These are phyloP conservation scores for Nymphaea colorata DNA, from an alignment of 164 flowering plant species.

Conservation along the genomic window DNA sequence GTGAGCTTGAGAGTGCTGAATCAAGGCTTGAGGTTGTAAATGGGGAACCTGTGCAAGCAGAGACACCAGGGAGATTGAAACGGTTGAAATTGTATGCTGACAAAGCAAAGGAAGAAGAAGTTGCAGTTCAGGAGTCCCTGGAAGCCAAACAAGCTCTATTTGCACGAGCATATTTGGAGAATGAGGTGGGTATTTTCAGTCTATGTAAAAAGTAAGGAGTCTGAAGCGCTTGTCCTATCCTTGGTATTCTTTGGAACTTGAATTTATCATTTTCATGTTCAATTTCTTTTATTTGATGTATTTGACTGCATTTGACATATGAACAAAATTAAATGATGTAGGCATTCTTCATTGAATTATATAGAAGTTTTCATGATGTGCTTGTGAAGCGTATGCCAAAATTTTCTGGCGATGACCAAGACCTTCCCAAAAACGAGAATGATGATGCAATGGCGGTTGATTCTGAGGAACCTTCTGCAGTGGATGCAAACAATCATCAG, in stretches of 20 bases:
- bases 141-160: slow-evolving; percentile 94
- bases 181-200: slow-evolving; percentile 42
- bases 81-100: slow-evolving; percentile 61
- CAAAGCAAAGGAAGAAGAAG: slow-evolving; percentile 54
- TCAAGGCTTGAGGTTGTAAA: slow-evolving; percentile 72
- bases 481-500: slow-evolving; percentile 63
- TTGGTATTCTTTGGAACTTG: neutral
- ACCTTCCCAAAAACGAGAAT: slow-evolving; percentile 24
- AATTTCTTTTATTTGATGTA: neutral
- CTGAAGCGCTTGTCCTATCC: neutral
- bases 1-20: slow-evolving; percentile 66
- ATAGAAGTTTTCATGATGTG: slow-evolving; percentile 55
- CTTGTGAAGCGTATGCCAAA: slow-evolving; percentile 65
- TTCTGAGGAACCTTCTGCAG: slow-evolving; percentile 46
- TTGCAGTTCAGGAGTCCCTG: slow-evolving; percentile 57
- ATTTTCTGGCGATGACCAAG: slow-evolving; percentile 28
- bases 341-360: slow-evolving; percentile 70
- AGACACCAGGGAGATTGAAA: slow-evolving; percentile 66
- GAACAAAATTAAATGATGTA: slow-evolving; percentile 12
- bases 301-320: neutral
- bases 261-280: neutral
- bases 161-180: slow-evolving; percentile 68
- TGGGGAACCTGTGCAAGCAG: slow-evolving; percentile 91
- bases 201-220: too few relatives aligned
- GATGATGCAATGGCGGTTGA: slow-evolving; percentile 56